Evolutionary conservation across 495 filamentous ascomycete genomes (phyloP).

Genomic region (Pyrenula massariospora): DNA sequence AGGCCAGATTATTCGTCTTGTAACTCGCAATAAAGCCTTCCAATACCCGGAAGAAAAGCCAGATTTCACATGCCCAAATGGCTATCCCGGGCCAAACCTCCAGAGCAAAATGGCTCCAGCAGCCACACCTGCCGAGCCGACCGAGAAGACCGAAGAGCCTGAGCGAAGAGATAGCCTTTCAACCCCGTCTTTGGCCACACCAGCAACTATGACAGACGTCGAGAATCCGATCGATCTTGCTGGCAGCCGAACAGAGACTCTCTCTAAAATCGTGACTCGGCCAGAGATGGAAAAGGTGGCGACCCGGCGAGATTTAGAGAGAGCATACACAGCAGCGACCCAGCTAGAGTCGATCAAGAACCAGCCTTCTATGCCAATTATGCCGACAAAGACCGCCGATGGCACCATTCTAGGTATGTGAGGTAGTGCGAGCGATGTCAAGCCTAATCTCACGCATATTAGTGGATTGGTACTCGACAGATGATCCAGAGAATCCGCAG

Average conservation of each 20-base stretch:
- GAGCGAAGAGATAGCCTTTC: neutral
- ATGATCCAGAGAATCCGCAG: constrained; percentile 27
- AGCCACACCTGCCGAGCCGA: neutral
- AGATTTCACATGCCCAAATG: constrained; percentile 35
- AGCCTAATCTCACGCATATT: constrained; percentile 4
- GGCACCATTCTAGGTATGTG: neutral
- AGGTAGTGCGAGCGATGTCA: neutral
- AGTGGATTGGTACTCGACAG: constrained; percentile 25
- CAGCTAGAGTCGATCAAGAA: neutral
- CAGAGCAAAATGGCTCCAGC: neutral
- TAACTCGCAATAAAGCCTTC: constrained; percentile 33
- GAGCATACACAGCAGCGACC: neutral
- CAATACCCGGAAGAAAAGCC: constrained; percentile 43
- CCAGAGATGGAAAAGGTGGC: neutral
- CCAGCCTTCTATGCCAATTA: constrained; percentile 1
- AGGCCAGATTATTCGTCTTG: constrained; percentile 40
- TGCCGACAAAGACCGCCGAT: constrained; percentile 1
- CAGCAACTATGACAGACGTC: neutral
- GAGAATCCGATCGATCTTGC: neutral
- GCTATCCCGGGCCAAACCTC: neutral
- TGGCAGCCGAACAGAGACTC: neutral
- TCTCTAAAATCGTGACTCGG: neutral
- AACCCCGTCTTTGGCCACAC: neutral
- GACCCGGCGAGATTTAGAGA: neutral
- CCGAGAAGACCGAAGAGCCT: neutral